Base-by-base conservation (phyloP, 768 basidiomycete species). In the Macrolepiota albuminosa region DNA sequence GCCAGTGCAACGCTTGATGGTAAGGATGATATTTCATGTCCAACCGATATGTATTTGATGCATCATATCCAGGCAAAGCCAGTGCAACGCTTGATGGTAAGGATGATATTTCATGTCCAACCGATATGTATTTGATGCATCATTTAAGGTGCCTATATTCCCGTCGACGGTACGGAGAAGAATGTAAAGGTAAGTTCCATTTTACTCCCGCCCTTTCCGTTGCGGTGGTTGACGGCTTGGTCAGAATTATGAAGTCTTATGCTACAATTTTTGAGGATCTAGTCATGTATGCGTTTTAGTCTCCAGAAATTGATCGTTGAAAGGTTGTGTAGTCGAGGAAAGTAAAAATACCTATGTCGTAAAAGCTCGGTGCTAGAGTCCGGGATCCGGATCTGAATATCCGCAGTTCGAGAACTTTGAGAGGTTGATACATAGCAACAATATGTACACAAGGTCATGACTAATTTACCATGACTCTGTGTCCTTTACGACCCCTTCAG, bases 1-100 rank as follows among this genome's bases (percentile, higher is more conserved):
- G 78, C 78, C 34, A 80, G 82, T 64, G 76, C 78, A 66, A 77
- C 77, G 43, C 72, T 81, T 50, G 80, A 84, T 57, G 84, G 83
- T 76, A 64, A 62, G 75, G 34, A 50, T 37, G 2, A 21, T 31
- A 8, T 42, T 46, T 57, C 29, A 4, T 34, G 11, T 18, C 26
- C 6, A 53, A 21, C 31, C 14, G 39, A 13, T 2, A 21, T 21
- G 21, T 21, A 21, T 21, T 21, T 21, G 21, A 21, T 21, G 21
- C 21, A 21, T 21, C 21, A 21, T 79, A 84, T 67, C 86, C 87
- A 6, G 89, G 87, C n/a, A 90, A 89, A 70, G 78, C 78, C 34
- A 80, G 82, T 64, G 76, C 78, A 66, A 77, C 77, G 43, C 72
- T 81, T 50, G 80, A 84, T 57, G 84, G 83, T 76, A 64, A 62